Conservation (phyloP, 2,329 filamentous ascomycete species). For the Aspergillus sp. region DNA sequence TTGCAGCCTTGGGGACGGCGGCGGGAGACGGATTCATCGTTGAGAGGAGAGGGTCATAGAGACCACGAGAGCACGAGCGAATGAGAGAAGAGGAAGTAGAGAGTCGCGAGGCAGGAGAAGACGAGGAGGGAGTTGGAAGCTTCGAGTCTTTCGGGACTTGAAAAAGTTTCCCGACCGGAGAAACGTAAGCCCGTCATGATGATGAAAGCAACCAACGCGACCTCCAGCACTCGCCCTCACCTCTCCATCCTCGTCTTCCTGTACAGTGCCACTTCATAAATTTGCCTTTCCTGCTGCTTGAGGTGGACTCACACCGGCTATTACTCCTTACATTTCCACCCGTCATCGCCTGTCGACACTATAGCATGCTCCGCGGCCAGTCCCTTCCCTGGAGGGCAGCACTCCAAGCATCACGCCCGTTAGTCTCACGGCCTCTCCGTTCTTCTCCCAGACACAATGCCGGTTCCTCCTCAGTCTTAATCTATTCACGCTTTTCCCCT, state of each 20-base stretch:
- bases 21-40: constrained; percentile 33
- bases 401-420: constrained; percentile 41
- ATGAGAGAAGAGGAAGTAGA: neutral
- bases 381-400: constrained; percentile 57
- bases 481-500: constrained; percentile 14
- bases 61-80: constrained; percentile 1
- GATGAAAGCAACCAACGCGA: constrained; percentile 18
- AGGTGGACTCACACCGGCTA: constrained; percentile 2
- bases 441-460: constrained; percentile 24
- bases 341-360: constrained; percentile 10
- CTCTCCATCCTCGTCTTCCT: neutral
- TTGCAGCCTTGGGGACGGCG: constrained; percentile 34
- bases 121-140: constrained; percentile 14
- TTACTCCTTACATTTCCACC: constrained; percentile 2
- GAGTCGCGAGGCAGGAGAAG: neutral
- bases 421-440: constrained; percentile 24
- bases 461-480: constrained; percentile 18
- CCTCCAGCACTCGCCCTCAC: neutral
- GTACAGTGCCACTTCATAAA: constrained; percentile 2
- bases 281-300: constrained; percentile 1
- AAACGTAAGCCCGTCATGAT: constrained; percentile 21
- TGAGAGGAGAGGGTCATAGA: constrained; percentile 10
- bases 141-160: constrained; percentile 20
- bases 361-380: constrained; percentile 56
- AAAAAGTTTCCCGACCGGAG: constrained; percentile 27